Percentiles rank a stretch among this genome's conserved stretches.
Evolutionary conservation across 2,329 filamentous ascomycete genomes (phyloP).

Genomic region (Diaporthe helianthi): DNA sequence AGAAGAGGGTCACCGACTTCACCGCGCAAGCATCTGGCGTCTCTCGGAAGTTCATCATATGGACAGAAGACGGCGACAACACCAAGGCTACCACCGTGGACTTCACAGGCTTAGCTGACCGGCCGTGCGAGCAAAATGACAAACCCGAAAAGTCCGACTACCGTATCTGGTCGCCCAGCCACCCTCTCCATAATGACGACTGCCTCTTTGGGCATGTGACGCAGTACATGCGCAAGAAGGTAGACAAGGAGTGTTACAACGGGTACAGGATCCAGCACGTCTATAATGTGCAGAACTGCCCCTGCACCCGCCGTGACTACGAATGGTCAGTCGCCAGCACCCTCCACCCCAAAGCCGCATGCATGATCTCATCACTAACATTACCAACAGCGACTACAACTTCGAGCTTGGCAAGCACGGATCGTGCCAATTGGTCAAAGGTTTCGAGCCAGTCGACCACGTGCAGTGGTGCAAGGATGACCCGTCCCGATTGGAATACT

Average conservation of each 20-base stretch:
- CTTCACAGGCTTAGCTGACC: slow-evolving; percentile 80
- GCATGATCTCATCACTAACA: slow-evolving; percentile 39
- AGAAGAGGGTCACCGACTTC: slow-evolving; percentile 79
- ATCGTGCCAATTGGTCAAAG: slow-evolving; percentile 78
- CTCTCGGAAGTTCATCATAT: slow-evolving; percentile 90
- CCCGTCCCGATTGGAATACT: slow-evolving; percentile 77
- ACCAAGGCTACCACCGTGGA: slow-evolving; percentile 84
- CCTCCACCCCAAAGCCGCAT: not conserved
- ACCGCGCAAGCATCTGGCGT: slow-evolving; percentile 89
- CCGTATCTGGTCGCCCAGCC: slow-evolving; percentile 84
- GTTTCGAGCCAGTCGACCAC: slow-evolving; percentile 66
- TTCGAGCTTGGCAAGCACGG: slow-evolving; percentile 81
- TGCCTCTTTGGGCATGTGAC: slow-evolving; percentile 94
- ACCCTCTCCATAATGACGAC: slow-evolving; percentile 77
- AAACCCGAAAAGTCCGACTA: slow-evolving; percentile 70
- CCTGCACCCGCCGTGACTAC: slow-evolving; percentile 84
- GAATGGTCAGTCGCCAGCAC: slow-evolving; percentile 75
- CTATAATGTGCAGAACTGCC: slow-evolving; percentile 79
- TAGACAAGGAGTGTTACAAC: slow-evolving; percentile 82
- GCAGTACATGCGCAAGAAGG: slow-evolving; percentile 89
- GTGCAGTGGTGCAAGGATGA: slow-evolving; percentile 63
- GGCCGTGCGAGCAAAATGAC: slow-evolving; percentile 73
- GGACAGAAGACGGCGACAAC: slow-evolving; percentile 71
- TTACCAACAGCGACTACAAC: slow-evolving; percentile 79
- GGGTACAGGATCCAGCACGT: slow-evolving; percentile 73